phyloP scores from a whole-genome alignment of 164 flowering plant species.

The Platanus orientalis region DNA sequence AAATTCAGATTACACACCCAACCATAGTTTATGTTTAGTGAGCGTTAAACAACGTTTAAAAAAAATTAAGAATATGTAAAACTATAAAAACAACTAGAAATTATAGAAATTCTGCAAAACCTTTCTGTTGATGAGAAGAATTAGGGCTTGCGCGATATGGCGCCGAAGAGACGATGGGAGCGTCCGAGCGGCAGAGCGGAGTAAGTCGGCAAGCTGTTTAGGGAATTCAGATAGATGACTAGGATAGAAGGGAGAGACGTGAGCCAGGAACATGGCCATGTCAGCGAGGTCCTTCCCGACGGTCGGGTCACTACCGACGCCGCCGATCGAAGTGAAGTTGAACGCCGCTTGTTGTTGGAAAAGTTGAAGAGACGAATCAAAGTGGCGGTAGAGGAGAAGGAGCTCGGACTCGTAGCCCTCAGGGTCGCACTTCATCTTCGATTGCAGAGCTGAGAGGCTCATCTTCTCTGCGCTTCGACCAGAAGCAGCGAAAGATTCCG shows the following conservation, averaged over 20 bases:
- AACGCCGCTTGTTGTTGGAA: slow-evolving; percentile 67
- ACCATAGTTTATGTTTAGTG: background rate
- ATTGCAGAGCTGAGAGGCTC: slow-evolving; percentile 65
- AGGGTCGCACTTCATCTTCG: slow-evolving; percentile 86
- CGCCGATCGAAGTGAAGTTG: slow-evolving; percentile 40
- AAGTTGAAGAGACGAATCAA: slow-evolving; percentile 61
- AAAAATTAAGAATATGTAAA: background rate
- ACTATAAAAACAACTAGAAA: background rate
- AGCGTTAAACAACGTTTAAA: background rate
- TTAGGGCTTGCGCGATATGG: slow-evolving; percentile 67
- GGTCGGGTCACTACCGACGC: slow-evolving; percentile 44
- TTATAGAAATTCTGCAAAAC: slow-evolving; percentile 22
- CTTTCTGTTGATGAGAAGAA: slow-evolving; percentile 72
- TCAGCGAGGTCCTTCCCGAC: slow-evolving; percentile 76
- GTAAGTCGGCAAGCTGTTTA: slow-evolving; percentile 44
- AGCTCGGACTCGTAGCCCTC: slow-evolving; percentile 83
- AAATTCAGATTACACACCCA: too few relatives aligned
- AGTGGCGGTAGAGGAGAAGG: slow-evolving; percentile 48
- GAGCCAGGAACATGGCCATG: slow-evolving; percentile 71
- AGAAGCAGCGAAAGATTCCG: slow-evolving; percentile 51
- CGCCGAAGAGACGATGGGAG: slow-evolving; percentile 60
- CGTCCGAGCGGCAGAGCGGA: slow-evolving; percentile 40
- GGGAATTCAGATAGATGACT: slow-evolving; percentile 55
- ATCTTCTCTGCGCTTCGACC: slow-evolving; percentile 65
- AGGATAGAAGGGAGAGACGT: slow-evolving; percentile 74